phyloP scores from a whole-genome alignment of 345 rosid species.

The Eutrema yunnanense region DNA sequence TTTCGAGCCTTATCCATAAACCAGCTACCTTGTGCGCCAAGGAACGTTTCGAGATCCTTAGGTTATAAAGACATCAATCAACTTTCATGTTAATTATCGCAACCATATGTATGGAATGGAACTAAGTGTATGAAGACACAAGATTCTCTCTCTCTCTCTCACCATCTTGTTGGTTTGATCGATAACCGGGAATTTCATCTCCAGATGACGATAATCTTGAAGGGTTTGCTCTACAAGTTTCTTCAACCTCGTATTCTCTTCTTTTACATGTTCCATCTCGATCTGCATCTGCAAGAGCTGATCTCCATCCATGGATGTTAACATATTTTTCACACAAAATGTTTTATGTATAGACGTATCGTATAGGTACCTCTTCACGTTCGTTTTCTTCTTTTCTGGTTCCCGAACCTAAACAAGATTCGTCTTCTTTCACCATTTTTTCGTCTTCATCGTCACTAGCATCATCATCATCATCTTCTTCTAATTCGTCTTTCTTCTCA shows the following conservation, averaged over 20 bases:
- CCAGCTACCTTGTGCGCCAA: conserved; percentile 13
- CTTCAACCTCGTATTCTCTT: conserved; percentile 27
- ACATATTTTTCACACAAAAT: not conserved
- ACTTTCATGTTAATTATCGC: not conserved
- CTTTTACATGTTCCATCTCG: conserved; percentile 29
- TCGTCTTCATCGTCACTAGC: conserved; percentile 8
- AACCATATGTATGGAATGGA: not conserved
- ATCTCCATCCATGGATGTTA: conserved; percentile 7
- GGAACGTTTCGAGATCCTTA: conserved; percentile 24
- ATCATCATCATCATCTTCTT: not conserved
- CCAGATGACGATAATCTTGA: conserved; percentile 30
- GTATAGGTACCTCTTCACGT: conserved; percentile 27
- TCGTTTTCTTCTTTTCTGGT: conserved; percentile 18
- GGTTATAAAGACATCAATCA: not conserved
- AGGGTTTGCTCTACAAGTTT: conserved; percentile 31
- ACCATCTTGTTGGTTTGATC: conserved; percentile 20
- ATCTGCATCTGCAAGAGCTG: conserved; percentile 30
- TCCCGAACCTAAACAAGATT: conserved; percentile 14
- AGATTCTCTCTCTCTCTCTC: not conserved
- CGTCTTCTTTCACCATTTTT: not conserved
- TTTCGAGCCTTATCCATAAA: conserved; percentile 1
- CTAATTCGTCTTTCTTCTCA: conserved; percentile 12
- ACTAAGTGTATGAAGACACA: not conserved
- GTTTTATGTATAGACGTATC: not conserved
- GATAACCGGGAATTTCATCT: conserved; percentile 27